A percentile compares a stretch with the other conserved stretches of the same genome.
These are phyloP conservation scores for Bothriochloa decipiens DNA, from an alignment of 176 grass and related monocot genomes.

Conservation along the genomic window DNA sequence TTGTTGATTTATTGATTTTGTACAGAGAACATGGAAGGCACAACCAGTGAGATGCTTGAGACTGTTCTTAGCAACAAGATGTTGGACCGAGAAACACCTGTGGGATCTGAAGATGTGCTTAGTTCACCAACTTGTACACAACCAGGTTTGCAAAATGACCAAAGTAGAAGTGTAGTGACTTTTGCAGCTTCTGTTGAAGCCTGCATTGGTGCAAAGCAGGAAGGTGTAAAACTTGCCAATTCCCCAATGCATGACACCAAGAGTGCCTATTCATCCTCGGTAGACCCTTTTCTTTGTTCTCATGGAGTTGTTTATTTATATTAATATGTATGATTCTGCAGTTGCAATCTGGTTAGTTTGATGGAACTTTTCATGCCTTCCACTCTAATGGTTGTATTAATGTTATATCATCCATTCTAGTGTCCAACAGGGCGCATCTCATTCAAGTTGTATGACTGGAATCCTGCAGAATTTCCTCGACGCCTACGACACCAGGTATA, in stretches of 20 bases:
- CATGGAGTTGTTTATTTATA: neutral
- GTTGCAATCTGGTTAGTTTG: conserved; percentile 20
- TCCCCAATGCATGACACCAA: conserved; percentile 68
- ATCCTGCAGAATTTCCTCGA: conserved; percentile 99
- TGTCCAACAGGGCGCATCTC: conserved; percentile 97
- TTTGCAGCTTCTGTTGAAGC: conserved; percentile 61
- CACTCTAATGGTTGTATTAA: conserved; percentile 31
- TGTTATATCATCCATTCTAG: conserved; percentile 67
- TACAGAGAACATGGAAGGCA: conserved; percentile 63
- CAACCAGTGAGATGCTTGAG: conserved; percentile 51
- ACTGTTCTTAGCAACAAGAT: conserved; percentile 62
- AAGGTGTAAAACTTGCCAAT: conserved; percentile 60
- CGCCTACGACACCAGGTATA: conserved; percentile 89
- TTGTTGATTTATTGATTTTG: conserved; percentile 40
- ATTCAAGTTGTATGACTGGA: conserved; percentile 99
- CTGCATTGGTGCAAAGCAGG: conserved; percentile 58
- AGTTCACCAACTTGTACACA: conserved; percentile 73
- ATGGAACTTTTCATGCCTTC: neutral
- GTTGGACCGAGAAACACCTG: conserved; percentile 68
- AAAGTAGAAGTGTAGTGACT: conserved; percentile 57
- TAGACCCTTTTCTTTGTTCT: conserved; percentile 44
- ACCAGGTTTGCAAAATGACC: conserved; percentile 62
- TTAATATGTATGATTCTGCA: conserved; percentile 23
- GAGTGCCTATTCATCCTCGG: conserved; percentile 80
- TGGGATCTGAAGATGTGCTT: conserved; percentile 70